Conservation (phyloP, 2,329 filamentous ascomycete species). For the Neurospora sp. region DNA sequence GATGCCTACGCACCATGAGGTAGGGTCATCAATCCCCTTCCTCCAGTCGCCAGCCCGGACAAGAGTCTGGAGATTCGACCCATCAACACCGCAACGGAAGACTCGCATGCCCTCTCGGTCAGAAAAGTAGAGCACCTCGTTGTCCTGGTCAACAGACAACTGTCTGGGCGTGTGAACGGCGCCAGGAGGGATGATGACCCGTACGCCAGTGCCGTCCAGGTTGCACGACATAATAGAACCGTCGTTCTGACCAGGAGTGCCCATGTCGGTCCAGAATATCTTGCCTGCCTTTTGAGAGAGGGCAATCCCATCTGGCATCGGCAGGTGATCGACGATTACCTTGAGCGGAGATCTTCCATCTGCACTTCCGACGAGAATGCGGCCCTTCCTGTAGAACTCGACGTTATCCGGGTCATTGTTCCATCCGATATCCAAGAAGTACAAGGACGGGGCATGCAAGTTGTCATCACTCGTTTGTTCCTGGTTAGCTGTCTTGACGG, state of each 20-base stretch:
- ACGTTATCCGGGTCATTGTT: conserved; percentile 8
- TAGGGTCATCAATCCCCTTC: conserved; percentile 20
- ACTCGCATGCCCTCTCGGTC: conserved; percentile 36
- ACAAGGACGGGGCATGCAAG: conserved; percentile 11
- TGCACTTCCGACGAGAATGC: conserved; percentile 14
- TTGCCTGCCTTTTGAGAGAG: conserved; percentile 23
- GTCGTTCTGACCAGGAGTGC: conserved; percentile 27
- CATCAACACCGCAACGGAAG: conserved; percentile 30
- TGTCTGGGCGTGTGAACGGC: conserved; percentile 40
- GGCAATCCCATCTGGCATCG: conserved; percentile 35
- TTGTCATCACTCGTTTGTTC: conserved; percentile 8
- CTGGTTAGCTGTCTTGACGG: conserved; percentile 6
- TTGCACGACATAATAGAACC: conserved; percentile 34
- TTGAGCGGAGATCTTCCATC: conserved; percentile 14
- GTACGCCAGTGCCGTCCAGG: conserved; percentile 38
- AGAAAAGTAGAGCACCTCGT: conserved; percentile 29
- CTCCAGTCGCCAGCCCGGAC: conserved; percentile 18
- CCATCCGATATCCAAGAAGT: conserved; percentile 23
- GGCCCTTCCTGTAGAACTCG: conserved; percentile 6
- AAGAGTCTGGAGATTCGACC: conserved; percentile 29
- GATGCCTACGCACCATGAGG: conserved; percentile 47
- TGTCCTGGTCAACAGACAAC: conserved; percentile 22
- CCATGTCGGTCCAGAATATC: conserved; percentile 44
- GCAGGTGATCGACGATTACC: conserved; percentile 18
- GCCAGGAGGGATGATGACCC: conserved; percentile 33